phyloP scores from a whole-genome alignment of 179 eudicot genomes.

The Heliamphora pulchella region DNA sequence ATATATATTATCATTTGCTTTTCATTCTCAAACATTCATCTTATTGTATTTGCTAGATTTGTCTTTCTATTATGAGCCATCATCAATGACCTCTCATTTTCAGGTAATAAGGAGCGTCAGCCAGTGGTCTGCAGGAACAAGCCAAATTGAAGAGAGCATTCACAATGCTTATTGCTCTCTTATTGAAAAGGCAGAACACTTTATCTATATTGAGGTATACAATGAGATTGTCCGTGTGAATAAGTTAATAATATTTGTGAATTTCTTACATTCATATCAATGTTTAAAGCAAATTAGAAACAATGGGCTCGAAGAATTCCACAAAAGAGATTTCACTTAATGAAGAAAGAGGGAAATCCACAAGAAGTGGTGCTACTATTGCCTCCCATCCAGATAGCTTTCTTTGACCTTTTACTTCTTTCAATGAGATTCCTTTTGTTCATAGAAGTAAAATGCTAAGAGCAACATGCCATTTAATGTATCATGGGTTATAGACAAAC shows the following conservation, averaged over 20 bases:
- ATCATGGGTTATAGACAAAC: background rate
- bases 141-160: conserved; percentile 93
- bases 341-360: background rate
- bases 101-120: conserved; percentile 91
- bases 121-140: conserved; percentile 98
- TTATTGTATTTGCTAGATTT: background rate
- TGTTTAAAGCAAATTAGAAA: background rate
- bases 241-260: background rate
- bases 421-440: background rate
- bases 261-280: background rate
- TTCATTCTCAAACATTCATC: background rate
- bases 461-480: background rate
- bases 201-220: conserved; percentile 81
- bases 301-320: background rate
- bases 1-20: too few relatives aligned
- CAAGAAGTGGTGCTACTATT: background rate
- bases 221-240: background rate
- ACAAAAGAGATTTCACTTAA: background rate
- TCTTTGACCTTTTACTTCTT: background rate
- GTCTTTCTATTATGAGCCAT: background rate
- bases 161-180: conserved; percentile 90
- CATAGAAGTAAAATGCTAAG: background rate
- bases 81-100: conserved; percentile 13
- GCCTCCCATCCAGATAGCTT: background rate
- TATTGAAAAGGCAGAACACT: conserved; percentile 84